A percentile compares a stretch with the other conserved stretches of the same genome.
phyloP scores from a whole-genome alignment of 306 rosid genomes.

The Adenanthera pavonina region DNA sequence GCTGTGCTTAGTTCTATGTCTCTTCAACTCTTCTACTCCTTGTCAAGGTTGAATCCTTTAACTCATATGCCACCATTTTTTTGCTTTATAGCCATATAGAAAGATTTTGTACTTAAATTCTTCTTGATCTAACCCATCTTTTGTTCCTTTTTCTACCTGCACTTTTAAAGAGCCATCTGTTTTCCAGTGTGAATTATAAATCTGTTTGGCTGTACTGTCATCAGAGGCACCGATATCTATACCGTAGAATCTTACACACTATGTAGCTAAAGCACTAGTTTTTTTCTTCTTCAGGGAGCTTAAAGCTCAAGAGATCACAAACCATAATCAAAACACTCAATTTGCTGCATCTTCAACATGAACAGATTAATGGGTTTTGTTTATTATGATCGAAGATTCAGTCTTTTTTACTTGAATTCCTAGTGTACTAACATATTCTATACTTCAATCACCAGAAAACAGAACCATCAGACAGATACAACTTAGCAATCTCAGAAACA shows the following conservation, averaged over 20 bases:
- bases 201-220: background rate
- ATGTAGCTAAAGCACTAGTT: conserved; percentile 10
- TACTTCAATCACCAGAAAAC: background rate
- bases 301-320: conserved; percentile 36
- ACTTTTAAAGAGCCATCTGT: conserved; percentile 6
- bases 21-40: conserved; percentile 47
- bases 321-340: background rate
- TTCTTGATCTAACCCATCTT: background rate
- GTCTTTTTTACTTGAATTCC: background rate
- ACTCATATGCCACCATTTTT: background rate
- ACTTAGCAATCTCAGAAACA: background rate
- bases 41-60: conserved; percentile 58
- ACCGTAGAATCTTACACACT: background rate
- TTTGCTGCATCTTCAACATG: background rate
- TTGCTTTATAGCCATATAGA: background rate
- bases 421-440: background rate
- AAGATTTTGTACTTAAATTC: background rate
- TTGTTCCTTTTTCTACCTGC: conserved; percentile 23
- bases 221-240: background rate
- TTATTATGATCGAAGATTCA: conserved; percentile 2
- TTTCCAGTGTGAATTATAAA: conserved; percentile 29
- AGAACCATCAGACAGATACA: background rate
- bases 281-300: conserved; percentile 22
- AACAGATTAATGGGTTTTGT: conserved; percentile 2
- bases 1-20: conserved; percentile 48